Evolutionary conservation across 441 rosid genomes (phyloP).

Genomic region (Croton laevigatus): DNA sequence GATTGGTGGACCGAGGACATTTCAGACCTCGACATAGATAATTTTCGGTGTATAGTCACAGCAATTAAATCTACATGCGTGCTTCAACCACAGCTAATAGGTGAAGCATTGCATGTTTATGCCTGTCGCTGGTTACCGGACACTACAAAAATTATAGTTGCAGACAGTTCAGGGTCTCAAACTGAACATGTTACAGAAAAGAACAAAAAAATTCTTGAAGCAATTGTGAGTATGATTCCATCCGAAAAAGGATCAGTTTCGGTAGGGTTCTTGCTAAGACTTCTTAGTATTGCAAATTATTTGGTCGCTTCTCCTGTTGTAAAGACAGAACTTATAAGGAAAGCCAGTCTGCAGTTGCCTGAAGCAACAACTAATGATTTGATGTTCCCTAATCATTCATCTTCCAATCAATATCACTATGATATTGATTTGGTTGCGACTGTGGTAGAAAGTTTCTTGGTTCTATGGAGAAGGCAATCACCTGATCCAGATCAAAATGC

Average conservation of each 20-base stretch:
- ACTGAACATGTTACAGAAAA: constrained; percentile 43
- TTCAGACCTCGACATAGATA: constrained; percentile 87
- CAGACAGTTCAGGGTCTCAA: constrained; percentile 46
- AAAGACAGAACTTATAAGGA: constrained; percentile 71
- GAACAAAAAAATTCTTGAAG: constrained; percentile 60
- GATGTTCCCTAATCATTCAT: constrained; percentile 54
- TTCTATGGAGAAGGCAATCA: constrained; percentile 71
- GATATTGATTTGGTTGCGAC: constrained; percentile 72
- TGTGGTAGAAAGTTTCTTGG: constrained; percentile 60
- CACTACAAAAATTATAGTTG: constrained; percentile 42
- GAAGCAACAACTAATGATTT: constrained; percentile 70
- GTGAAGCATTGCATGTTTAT: constrained; percentile 95
- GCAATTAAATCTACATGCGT: constrained; percentile 60
- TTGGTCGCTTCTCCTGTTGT: constrained; percentile 63
- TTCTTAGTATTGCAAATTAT: constrained; percentile 68
- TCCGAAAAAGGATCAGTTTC: constrained; percentile 86
- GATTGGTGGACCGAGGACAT: constrained; percentile 99
- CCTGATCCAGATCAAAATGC: constrained; percentile 41
- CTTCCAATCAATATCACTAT: constrained; percentile 43
- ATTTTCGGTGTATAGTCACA: constrained; percentile 68
- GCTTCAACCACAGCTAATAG: constrained; percentile 78
- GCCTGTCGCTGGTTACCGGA: constrained; percentile 92
- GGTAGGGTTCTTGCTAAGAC: constrained; percentile 73
- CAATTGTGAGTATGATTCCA: constrained; percentile 80
- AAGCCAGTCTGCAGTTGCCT: constrained; percentile 68